Percentiles rank a stretch among this genome's conserved stretches.
Conservation (phyloP, 257 asterid species). For the Paraleonurus japonicus region DNA sequence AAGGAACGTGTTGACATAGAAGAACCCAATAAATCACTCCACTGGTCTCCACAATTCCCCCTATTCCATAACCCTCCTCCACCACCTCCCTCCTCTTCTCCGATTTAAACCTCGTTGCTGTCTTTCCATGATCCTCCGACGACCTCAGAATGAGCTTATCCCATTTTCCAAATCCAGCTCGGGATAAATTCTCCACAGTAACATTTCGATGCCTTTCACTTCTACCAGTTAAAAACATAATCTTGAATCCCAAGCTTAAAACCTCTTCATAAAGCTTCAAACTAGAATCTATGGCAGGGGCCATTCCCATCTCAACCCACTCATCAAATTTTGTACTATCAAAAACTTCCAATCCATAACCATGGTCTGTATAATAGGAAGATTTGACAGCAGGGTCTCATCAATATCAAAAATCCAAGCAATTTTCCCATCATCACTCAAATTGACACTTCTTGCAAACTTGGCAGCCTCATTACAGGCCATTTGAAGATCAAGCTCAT, state of each 20-base stretch:
- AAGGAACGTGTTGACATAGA: constrained; percentile 54
- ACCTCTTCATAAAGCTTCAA: constrained; percentile 70
- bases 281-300: constrained; percentile 55
- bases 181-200: constrained; percentile 61
- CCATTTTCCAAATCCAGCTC: constrained; percentile 68
- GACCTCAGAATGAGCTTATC: constrained; percentile 73
- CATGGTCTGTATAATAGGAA: constrained; percentile 80
- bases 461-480: constrained; percentile 50
- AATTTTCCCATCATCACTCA: constrained; percentile 51
- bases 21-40: constrained; percentile 80
- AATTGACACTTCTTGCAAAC: constrained; percentile 45
- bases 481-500: constrained; percentile 50
- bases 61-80: constrained; percentile 56
- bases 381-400: constrained; percentile 83
- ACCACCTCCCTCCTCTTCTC: constrained; percentile 61
- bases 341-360: constrained; percentile 45
- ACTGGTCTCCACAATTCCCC: constrained; percentile 84
- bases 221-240: constrained; percentile 69
- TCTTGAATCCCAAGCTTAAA: constrained; percentile 54
- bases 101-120: constrained; percentile 59
- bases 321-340: constrained; percentile 54
- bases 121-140: constrained; percentile 50
- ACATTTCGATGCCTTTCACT: constrained; percentile 55
- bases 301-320: constrained; percentile 80
- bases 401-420: constrained; percentile 85